Percentiles rank a stretch among this genome's conserved stretches.
Conservation (phyloP, 1,139 yeast species). For the Fermentozyma sake region DNA sequence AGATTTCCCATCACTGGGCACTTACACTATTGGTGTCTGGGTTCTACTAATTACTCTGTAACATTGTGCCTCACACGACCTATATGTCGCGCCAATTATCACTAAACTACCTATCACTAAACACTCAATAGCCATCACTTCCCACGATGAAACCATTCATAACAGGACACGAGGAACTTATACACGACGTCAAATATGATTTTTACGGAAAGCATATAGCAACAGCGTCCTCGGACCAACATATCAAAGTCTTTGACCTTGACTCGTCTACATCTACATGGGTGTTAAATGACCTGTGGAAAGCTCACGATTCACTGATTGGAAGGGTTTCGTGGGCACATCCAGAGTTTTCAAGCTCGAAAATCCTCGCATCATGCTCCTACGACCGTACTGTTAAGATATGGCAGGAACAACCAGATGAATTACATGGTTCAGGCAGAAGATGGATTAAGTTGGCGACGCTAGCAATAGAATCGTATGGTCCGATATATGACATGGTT, state of each 20-base stretch:
- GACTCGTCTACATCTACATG: constrained; percentile 57
- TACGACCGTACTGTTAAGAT: constrained; percentile 84
- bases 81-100: too few relatives aligned
- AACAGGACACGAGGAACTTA: constrained; percentile 87
- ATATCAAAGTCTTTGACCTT: constrained; percentile 78
- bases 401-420: constrained; percentile 89
- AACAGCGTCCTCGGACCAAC: constrained; percentile 90
- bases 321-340: constrained; percentile 88
- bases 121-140: too few relatives aligned
- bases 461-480: constrained; percentile 71
- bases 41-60: too few relatives aligned
- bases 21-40: too few relatives aligned
- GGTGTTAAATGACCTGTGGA: constrained; percentile 85
- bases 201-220: constrained; percentile 88
- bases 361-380: constrained; percentile 78
- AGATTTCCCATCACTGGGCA: too few relatives aligned
- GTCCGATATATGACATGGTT: constrained; percentile 83
- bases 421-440: constrained; percentile 67
- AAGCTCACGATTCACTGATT: constrained; percentile 88
- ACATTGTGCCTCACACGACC: too few relatives aligned
- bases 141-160: constrained; percentile 60
- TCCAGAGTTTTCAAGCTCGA: constrained; percentile 80
- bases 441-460: constrained; percentile 78
- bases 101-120: too few relatives aligned
- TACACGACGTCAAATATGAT: constrained; percentile 85